A percentile compares a stretch with the other conserved stretches of the same genome.
Evolutionary conservation across 2,329 filamentous ascomycete genomes (phyloP).

Genomic region (Exophiala sp.): DNA sequence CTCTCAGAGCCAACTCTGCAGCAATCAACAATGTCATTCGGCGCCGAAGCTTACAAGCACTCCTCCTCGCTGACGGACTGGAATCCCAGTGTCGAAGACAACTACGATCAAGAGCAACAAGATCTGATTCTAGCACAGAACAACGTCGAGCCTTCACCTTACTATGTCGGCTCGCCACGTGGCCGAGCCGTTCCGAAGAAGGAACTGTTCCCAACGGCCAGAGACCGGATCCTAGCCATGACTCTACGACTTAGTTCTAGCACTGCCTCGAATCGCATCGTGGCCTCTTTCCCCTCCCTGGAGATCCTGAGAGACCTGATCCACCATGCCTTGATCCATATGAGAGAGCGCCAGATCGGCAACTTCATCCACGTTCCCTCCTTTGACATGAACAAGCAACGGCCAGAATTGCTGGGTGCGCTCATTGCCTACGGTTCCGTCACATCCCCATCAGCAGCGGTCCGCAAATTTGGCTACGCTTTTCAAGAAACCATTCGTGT

Average conservation of each 20-base stretch:
- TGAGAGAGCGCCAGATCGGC: slow-evolving; percentile 28
- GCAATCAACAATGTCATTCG: neutral
- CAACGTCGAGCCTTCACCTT: slow-evolving; percentile 27
- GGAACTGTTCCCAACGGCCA: slow-evolving; percentile 23
- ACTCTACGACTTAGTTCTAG: slow-evolving; percentile 34
- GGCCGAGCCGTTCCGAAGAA: slow-evolving; percentile 20
- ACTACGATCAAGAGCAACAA: slow-evolving; percentile 30
- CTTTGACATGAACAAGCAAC: slow-evolving; percentile 37
- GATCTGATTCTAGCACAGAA: slow-evolving; percentile 30
- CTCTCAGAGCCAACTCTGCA: too few relatives aligned
- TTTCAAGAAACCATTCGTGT: slow-evolving; percentile 39
- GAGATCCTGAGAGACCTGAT: slow-evolving; percentile 40
- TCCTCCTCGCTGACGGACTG: slow-evolving; percentile 20
- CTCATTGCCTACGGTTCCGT: slow-evolving; percentile 39
- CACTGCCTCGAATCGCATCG: slow-evolving; percentile 38
- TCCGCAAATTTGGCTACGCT: slow-evolving; percentile 42
- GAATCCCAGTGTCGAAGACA: slow-evolving; percentile 30
- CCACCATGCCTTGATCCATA: slow-evolving; percentile 35
- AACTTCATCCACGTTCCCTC: slow-evolving; percentile 39
- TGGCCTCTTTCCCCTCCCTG: slow-evolving; percentile 39
- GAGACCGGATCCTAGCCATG: slow-evolving; percentile 63
- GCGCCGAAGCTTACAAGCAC: slow-evolving; percentile 1
- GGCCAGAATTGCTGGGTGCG: slow-evolving; percentile 38
- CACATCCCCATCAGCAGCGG: slow-evolving; percentile 35
- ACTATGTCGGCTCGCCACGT: too few relatives aligned